Evolutionary conservation across 305 asterid genomes (phyloP), one percentile per base, ranked within the genome.

Genomic region (Plantago lanceolata): DNA sequence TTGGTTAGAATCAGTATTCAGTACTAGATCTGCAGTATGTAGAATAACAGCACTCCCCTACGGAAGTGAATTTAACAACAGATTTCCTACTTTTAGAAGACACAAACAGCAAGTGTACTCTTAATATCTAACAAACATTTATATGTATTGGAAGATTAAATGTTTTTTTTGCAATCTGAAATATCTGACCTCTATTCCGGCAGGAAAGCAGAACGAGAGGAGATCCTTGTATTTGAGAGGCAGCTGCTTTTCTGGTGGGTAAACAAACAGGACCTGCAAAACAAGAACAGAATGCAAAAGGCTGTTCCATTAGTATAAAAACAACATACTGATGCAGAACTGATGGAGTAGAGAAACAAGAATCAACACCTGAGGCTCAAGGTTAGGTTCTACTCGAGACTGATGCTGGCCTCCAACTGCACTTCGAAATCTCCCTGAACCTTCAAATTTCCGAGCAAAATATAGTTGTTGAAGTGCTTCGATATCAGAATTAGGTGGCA

Each of bases 191-290:
- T 90, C 97, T 56, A 94, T 84, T 68, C 97, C 99, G 9, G 85
- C 86, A 63, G 99, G 99, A 73, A 94, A 94, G 76, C 99, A 94
- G 78, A 90, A 94, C 5, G 97, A 94, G 57, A 94, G 88, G 66
- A 94, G 97, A 84, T 94, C 97, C 88, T 85, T 90, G 82, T 83
- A 83, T 71, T 88, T 90, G 64, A 94, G 85, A 15, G 99, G 99
- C 74, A 90, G 78, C 79, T 88, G 89, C 68, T 94, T 94, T 64
- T 90, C 97, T n/a, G 97, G 97, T 40, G 99, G 99, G 84, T 94
- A 94, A 63, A 88, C 97, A 74, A 94, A 90, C 78, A 94, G 76
- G 79, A 94, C 96, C 97, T 94, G 85, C 71, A 79, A n/a, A n/a
- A n/a, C n/a, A n/a, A n/a, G n/a, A n/a, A n/a, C n/a, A n/a, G n/a